phyloP scores from a whole-genome alignment of 257 asterid genomes.

The Solanum dulcamara region DNA sequence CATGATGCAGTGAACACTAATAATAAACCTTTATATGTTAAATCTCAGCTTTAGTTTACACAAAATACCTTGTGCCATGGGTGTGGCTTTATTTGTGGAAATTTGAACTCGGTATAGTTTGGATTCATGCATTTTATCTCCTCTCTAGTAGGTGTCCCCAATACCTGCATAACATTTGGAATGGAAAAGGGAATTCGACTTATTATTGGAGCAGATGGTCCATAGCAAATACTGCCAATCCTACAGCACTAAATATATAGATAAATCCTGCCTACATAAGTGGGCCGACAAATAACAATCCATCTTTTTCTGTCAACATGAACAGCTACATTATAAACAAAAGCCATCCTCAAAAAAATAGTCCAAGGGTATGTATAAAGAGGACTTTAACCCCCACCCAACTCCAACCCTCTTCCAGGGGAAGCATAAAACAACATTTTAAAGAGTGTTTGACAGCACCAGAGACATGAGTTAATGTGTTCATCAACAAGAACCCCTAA shows the following conservation, averaged over 20 bases:
- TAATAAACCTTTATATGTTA: not conserved
- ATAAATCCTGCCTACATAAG: not conserved
- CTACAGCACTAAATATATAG: not conserved
- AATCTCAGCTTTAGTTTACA: not conserved
- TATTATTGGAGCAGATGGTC: not conserved
- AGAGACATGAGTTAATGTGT: not conserved
- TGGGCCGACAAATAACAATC: not conserved
- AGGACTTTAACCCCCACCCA: not conserved
- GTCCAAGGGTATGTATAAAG: not conserved
- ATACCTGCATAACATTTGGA: conserved; percentile 46
- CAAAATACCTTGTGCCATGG: conserved; percentile 94
- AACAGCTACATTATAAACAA: not conserved
- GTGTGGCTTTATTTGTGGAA: conserved; percentile 95
- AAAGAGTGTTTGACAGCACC: not conserved
- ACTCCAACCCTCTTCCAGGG: not conserved
- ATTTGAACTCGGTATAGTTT: conserved; percentile 82
- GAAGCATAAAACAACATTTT: not conserved
- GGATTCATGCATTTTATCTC: conserved; percentile 98
- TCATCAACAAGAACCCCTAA: not conserved
- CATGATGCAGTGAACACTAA: not conserved
- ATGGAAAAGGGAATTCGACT: not conserved
- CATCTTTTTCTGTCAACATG: not conserved
- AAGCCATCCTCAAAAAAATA: not conserved
- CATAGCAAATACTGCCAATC: not conserved
- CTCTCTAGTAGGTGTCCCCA: conserved; percentile 98